Conservation (phyloP, 1,284 basidiomycete species). For the Trametes pubescens region DNA sequence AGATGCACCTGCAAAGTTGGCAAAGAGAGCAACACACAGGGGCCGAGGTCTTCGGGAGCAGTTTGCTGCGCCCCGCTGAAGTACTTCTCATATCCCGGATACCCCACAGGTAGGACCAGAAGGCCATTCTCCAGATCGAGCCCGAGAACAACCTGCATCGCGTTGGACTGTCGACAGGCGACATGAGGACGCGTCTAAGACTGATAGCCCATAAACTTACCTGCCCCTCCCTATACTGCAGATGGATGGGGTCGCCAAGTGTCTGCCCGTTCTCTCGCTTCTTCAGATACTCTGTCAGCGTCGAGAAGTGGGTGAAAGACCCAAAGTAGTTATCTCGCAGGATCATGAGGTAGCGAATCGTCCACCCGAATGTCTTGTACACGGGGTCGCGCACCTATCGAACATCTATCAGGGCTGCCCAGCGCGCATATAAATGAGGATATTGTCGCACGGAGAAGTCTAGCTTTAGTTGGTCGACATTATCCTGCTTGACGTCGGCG, state of each 20-base stretch:
- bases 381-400: slow-evolving; percentile 52
- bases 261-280: slow-evolving; percentile 65
- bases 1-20: slow-evolving; percentile 81
- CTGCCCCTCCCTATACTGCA: slow-evolving; percentile 81
- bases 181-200: neutral
- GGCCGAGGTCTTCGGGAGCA: slow-evolving; percentile 52
- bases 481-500: slow-evolving; percentile 68
- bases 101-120: slow-evolving; percentile 75
- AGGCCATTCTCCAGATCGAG: slow-evolving; percentile 62
- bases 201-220: slow-evolving; percentile 32
- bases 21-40: slow-evolving; percentile 63
- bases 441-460: slow-evolving; percentile 62
- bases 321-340: slow-evolving; percentile 94
- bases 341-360: slow-evolving; percentile 86
- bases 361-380: slow-evolving; percentile 86
- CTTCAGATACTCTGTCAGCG: slow-evolving; percentile 83
- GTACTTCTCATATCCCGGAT: slow-evolving; percentile 72
- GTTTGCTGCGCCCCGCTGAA: slow-evolving; percentile 33
- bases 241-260: slow-evolving; percentile 81
- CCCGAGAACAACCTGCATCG: slow-evolving; percentile 78
- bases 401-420: neutral
- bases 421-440: slow-evolving; percentile 34
- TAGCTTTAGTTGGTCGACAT: slow-evolving; percentile 82
- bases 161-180: slow-evolving; percentile 66
- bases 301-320: slow-evolving; percentile 90